Percentiles rank a stretch among this genome's conserved stretches.
These are phyloP conservation scores for Pholiota molesta DNA, from an alignment of 768 basidiomycete genomes.

Conservation along the genomic window DNA sequence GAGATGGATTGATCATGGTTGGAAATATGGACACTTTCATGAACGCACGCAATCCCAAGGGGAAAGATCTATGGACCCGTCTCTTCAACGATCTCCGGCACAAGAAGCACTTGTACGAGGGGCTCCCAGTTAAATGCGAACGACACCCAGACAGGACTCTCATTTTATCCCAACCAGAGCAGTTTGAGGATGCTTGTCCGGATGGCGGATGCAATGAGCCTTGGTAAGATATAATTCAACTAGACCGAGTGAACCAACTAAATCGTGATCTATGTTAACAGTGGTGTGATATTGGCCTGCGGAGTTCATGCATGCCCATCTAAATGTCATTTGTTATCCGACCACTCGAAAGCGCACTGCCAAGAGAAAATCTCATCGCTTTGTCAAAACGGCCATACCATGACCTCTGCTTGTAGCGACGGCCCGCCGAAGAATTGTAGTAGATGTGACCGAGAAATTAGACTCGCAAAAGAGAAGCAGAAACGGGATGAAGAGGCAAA, in stretches of 20 bases:
- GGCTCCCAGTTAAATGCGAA: constrained; percentile 62
- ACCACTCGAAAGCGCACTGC: constrained; percentile 60
- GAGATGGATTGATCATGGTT: constrained; percentile 65
- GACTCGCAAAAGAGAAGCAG: constrained; percentile 43
- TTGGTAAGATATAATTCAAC: constrained; percentile 45
- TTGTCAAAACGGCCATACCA: constrained; percentile 50
- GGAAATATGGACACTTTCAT: constrained; percentile 66
- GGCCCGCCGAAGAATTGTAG: constrained; percentile 38
- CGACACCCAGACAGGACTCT: constrained; percentile 48
- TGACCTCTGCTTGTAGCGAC: constrained; percentile 47
- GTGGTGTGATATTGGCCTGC: constrained; percentile 52
- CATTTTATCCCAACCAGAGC: constrained; percentile 40
- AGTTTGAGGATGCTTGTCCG: constrained; percentile 56
- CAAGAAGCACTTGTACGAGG: constrained; percentile 51
- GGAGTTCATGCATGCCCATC: constrained; percentile 56
- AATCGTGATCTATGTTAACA: constrained; percentile 23
- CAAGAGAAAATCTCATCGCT: constrained; percentile 31
- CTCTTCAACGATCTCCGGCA: constrained; percentile 48
- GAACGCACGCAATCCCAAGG: constrained; percentile 40
- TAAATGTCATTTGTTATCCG: constrained; percentile 60
- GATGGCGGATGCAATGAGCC: constrained; percentile 65
- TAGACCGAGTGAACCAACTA: background rate
- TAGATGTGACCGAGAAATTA: constrained; percentile 49
- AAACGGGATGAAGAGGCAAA: constrained; percentile 43
- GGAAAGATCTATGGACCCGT: constrained; percentile 50